Percentiles rank a stretch among this genome's conserved stretches.
Conservation (phyloP, 345 rosid species). For the Camelina hispida region DNA sequence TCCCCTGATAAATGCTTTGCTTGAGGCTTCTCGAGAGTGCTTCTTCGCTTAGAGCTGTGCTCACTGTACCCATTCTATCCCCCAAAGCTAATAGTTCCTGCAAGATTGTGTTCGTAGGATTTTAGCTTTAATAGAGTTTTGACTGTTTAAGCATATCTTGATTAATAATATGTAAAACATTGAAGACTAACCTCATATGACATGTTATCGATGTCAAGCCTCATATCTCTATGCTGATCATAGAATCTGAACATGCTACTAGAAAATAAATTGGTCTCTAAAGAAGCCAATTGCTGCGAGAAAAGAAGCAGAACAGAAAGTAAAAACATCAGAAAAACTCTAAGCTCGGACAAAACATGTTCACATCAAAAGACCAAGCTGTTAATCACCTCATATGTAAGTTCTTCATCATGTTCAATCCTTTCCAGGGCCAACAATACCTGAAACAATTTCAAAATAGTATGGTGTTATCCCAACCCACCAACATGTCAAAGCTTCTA, state of each 20-base stretch:
- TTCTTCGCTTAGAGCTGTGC: slow-evolving; percentile 94
- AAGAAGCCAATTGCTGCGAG: slow-evolving; percentile 78
- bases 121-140: slow-evolving; percentile 4
- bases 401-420: slow-evolving; percentile 80
- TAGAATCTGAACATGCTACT: slow-evolving; percentile 62
- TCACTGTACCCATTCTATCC: slow-evolving; percentile 93
- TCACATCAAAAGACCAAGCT: slow-evolving; percentile 25
- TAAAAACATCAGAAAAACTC: slow-evolving; percentile 14
- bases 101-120: slow-evolving; percentile 20
- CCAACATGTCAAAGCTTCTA: slow-evolving; percentile 30
- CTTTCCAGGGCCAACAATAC: slow-evolving; percentile 85
- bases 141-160: not conserved
- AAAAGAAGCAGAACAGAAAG: slow-evolving; percentile 9
- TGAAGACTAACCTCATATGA: slow-evolving; percentile 82
- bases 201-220: slow-evolving; percentile 96
- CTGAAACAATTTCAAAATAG: slow-evolving; percentile 45
- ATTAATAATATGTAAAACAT: slow-evolving; percentile 1
- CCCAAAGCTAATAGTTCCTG: slow-evolving; percentile 95
- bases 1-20: slow-evolving; percentile 54
- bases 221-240: slow-evolving; percentile 94
- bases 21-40: slow-evolving; percentile 68
- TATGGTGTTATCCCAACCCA: slow-evolving; percentile 8
- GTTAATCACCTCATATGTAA: slow-evolving; percentile 67
- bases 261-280: slow-evolving; percentile 76
- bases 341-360: slow-evolving; percentile 31